Evolutionary conservation across 768 basidiomycete genomes (phyloP), one percentile per base, ranked within the genome.

Genomic region (Lactarius vividus): DNA sequence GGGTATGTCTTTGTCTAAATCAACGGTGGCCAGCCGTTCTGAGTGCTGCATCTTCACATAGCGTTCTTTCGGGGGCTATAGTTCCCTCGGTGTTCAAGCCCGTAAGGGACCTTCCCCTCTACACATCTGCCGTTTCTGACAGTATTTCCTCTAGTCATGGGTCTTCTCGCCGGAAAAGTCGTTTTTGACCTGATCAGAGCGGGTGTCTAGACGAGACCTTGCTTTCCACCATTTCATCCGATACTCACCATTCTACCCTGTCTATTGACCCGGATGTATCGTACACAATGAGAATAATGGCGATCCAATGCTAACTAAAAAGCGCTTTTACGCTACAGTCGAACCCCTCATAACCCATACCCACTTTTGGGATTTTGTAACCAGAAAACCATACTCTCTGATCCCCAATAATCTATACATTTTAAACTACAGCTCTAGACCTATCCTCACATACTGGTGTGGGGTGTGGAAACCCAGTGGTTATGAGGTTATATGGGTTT

Each of bases 1-100:
- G 75, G 71, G 83, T 83, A 68, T 6, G 74, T 53, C 11, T n/a
- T 20, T 6, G 7, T 13, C 52, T n/a, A 39, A 23, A 35, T 33
- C 29, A 16, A 23, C 18, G n/a, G 35, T 56, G 16, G 8, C 28
- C 26, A 15, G 40, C 3, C 9, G 26, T 23, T 49, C 33, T 58
- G 26, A 61, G 20, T 46, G 13, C 33, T 16, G 5, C 3, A 26
- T 39, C 26, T 4, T 31, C 15, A 42, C 29, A 15, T 20, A 65
- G 61, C 66, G 67, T 23, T 28, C 0, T 37, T 0, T 10, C 39
- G 29, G 37, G 40, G 44, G 15, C 23, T 3, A 1, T 33, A 6
- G 37, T 18, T 13, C 44, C 39, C 44, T 65, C 44, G 3, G 57
- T 20, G 4, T 37, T 3, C 40, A 42, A 35, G 31, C 2, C 2